Base-by-base conservation (phyloP, 306 rosid genomes). In the Vigna unguiculata region DNA sequence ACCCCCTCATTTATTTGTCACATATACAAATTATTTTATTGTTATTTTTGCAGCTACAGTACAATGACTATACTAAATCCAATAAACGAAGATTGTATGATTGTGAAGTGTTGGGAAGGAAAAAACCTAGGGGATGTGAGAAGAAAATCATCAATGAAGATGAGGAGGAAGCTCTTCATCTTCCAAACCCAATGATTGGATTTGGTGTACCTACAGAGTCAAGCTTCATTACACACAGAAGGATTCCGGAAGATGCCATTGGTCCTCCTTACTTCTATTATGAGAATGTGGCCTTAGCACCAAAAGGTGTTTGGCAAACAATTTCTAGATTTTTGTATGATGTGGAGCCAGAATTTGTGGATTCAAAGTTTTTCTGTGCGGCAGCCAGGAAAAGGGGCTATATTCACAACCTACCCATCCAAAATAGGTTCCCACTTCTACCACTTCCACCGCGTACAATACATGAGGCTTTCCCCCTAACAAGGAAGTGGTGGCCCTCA, bases 281-380 rank as follows among this genome's bases (percentile, higher is more conserved):
- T n/a, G 99, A 96, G 84, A 96, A 96, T 7, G 99, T 96, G 38
- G 99, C 99, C 2, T 86, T 92, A 21, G 93, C 99, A 51, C 99
- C 99, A 0, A 96, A 89, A 79, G 98, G 99, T 16, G 98, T 92
- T 17, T 96, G 99, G 99, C 88, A 65, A 80, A 96, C 93, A 0
- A 96, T 96, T 41, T 92, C 97, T 0, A 84, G 98, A 15, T 92
- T 89, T 77, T 71, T 96, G 19, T 91, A 88, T 65, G 98, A 92
- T 4, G 87, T 96, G 3, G 88, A 89, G 36, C 99, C 99, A 0
- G 99, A 96, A 54, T 96, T 92, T 82, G 99, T 96, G 6, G 99
- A 96, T 64, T 96, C 99, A 0, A 92, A 96, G 69, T 87, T 69
- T 57, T 96, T 96, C 76, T 91, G 93, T 78, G 98, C 99, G 7